Evolutionary conservation across 2,329 filamentous ascomycete genomes (phyloP).

Genomic region (Aspergillus nomiae): DNA sequence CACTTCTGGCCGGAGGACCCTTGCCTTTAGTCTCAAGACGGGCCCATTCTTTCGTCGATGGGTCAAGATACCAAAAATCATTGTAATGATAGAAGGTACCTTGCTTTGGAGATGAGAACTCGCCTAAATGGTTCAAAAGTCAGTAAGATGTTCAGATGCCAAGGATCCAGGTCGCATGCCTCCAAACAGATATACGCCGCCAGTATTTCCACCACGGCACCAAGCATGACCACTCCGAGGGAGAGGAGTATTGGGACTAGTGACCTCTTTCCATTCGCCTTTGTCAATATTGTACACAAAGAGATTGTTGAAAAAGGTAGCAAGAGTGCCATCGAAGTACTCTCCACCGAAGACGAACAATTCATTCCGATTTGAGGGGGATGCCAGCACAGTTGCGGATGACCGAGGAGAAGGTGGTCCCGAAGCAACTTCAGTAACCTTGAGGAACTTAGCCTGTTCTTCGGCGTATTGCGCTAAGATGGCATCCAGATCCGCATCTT

Average conservation of each 20-base stretch:
- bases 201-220: slow-evolving; percentile 84
- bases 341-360: slow-evolving; percentile 92
- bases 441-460: slow-evolving; percentile 90
- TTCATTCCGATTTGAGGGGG: slow-evolving; percentile 82
- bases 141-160: too few species aligned
- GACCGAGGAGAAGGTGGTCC: slow-evolving; percentile 75
- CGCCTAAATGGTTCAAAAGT: slow-evolving; percentile 50
- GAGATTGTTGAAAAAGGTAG: slow-evolving; percentile 69
- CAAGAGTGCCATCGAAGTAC: slow-evolving; percentile 89
- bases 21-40: slow-evolving; percentile 73
- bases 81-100: slow-evolving; percentile 99
- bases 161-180: slow-evolving; percentile 43
- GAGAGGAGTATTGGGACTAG: slow-evolving; percentile 85
- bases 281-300: slow-evolving; percentile 74
- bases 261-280: slow-evolving; percentile 89
- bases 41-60: slow-evolving; percentile 82
- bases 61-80: slow-evolving; percentile 94
- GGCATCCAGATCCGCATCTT: slow-evolving; percentile 89
- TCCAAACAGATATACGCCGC: slow-evolving; percentile 87
- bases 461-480: slow-evolving; percentile 92
- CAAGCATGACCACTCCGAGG: slow-evolving; percentile 92
- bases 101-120: slow-evolving; percentile 95
- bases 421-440: slow-evolving; percentile 79
- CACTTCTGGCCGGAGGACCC: slow-evolving; percentile 83
- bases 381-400: slow-evolving; percentile 80